These are phyloP conservation scores for Schizonepeta tenuifolia DNA, from an alignment of 257 asterid species.

Conservation along the genomic window DNA sequence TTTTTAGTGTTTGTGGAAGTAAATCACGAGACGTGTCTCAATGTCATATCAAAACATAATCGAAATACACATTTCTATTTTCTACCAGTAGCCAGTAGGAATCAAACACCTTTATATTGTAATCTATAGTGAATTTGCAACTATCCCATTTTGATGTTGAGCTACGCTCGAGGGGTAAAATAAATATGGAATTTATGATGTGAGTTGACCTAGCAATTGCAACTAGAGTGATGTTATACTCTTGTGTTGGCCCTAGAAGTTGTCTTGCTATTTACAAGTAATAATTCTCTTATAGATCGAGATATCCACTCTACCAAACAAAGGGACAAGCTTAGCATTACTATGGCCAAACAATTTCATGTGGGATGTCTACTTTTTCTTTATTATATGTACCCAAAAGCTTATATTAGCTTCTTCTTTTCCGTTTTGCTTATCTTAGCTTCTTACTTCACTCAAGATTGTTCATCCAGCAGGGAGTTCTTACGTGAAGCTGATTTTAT, in stretches of 20 bases:
- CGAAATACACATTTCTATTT: no score
- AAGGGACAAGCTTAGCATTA: slow-evolving; percentile 34
- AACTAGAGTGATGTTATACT: slow-evolving; percentile 24
- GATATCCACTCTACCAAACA: slow-evolving; percentile 37
- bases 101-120: no score
- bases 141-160: not conserved
- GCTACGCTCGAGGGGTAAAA: not conserved
- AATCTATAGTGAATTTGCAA: no score
- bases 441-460: slow-evolving; percentile 2
- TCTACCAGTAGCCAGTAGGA: no score
- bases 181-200: not conserved
- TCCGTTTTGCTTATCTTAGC: not conserved
- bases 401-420: not conserved
- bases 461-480: not conserved
- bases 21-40: not conserved
- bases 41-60: not conserved
- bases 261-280: slow-evolving; percentile 38
- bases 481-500: not conserved
- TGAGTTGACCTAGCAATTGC: slow-evolving; percentile 37
- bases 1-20: no score
- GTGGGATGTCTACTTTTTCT: slow-evolving; percentile 36
- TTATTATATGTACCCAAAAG: not conserved
- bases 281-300: slow-evolving; percentile 26
- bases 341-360: slow-evolving; percentile 35
- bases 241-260: slow-evolving; percentile 20